Base-by-base conservation (phyloP, 2,329 filamentous ascomycete species). In the Tolypocladium tropicale region DNA sequence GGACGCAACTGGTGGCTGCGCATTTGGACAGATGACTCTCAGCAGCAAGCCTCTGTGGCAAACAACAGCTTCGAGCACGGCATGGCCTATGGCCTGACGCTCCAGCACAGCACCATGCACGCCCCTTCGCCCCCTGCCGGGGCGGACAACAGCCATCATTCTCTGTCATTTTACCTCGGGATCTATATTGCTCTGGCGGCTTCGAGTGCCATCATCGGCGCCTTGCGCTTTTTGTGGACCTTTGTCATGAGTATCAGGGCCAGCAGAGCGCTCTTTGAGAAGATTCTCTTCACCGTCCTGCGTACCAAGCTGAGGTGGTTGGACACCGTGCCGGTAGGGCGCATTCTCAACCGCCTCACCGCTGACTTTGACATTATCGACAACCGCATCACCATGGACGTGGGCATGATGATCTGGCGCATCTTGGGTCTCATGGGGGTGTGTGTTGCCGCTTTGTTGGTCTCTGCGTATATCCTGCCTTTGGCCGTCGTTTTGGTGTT, bases 311-410 rank as follows among this genome's bases (percentile, higher is more conserved):
- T 92, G n/a, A 77, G 88, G 58, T 91, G 88, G 86, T 77, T 93
- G 39, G 89, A 93, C 65, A 92, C 88, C 0, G 85, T 90, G 0
- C 89, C 89, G 0, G 76, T 90, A 1, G 89, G 89, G 2, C 81
- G 89, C 50, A 82, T 92, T 39, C 74, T 92, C 23, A 93, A 93
- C 70, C 80, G 89, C 2, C 90, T 92, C 67, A 90, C 88, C 0
- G 77, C 85, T 3, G 89, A 93, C 69, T 91, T 93, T 68, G 83
- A 85, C 62, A 78, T 84, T 43, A 80, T 92, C 52, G 89, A 93
- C 70, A 84, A 80, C 7, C 77, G 81, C 37, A 73, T 91, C 53
- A 81, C 84, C 7, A 79, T 80, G 61, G 81, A 88, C 53, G 68
- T 90, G 59, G 78, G 77, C 6, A 83, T 84, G 61, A 78, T 83